Percentiles rank a stretch among this genome's conserved stretches.
Evolutionary conservation across 768 basidiomycete genomes (phyloP).

Genomic region (Leccinum longicurvipes): DNA sequence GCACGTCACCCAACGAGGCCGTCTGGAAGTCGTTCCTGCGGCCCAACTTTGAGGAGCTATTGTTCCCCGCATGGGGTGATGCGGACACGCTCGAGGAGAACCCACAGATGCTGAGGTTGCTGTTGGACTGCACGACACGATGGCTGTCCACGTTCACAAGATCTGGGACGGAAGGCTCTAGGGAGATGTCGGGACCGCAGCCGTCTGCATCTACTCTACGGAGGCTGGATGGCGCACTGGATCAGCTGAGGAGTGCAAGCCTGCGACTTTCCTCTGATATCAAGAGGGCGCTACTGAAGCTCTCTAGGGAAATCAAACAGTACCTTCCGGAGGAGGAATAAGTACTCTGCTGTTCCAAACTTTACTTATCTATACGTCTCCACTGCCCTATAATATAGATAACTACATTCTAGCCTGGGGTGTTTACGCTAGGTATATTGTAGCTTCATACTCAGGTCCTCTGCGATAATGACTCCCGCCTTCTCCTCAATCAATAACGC

Average conservation of each 20-base stretch:
- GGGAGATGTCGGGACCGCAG: not conserved
- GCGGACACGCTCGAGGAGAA: constrained; percentile 4
- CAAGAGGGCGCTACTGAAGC: not conserved
- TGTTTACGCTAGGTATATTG: not conserved
- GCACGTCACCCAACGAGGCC: not conserved
- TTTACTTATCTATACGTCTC: not conserved
- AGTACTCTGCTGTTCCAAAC: not conserved
- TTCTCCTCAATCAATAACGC: not conserved
- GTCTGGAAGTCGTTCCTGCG: not conserved
- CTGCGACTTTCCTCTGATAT: not conserved
- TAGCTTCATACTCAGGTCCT: not conserved
- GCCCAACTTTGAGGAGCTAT: not conserved
- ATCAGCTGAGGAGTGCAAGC: not conserved
- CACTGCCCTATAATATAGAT: not conserved
- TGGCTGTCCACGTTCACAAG: not conserved
- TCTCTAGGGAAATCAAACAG: not conserved
- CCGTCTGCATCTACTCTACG: not conserved
- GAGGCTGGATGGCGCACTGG: not conserved
- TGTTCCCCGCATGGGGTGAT: constrained; percentile 6
- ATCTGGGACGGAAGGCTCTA: not conserved
- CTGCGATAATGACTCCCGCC: not conserved
- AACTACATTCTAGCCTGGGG: not conserved
- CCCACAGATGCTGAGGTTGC: constrained; percentile 3
- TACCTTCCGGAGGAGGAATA: not conserved
- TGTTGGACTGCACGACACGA: not conserved